Conservation (phyloP, 2,329 filamentous ascomycete species). For the Clarireedia paspali region DNA sequence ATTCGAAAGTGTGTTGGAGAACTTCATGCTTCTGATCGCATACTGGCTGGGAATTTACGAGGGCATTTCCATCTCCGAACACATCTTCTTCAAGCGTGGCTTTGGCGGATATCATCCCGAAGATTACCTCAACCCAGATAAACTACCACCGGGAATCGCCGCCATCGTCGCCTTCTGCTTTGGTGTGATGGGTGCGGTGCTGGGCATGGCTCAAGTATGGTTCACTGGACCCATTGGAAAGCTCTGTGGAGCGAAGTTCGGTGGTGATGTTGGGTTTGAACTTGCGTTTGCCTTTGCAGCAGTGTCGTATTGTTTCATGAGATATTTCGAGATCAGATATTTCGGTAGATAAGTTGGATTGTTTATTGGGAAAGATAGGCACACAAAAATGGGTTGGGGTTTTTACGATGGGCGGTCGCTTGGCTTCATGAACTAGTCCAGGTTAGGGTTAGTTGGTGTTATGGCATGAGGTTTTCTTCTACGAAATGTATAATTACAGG, state of each 20-base stretch:
- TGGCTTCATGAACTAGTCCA: background rate
- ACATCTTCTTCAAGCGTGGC: slow-evolving; percentile 55
- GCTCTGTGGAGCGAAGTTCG: slow-evolving; percentile 27
- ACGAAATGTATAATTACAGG: no score
- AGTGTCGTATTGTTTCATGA: slow-evolving; percentile 41
- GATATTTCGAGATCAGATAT: slow-evolving; percentile 33
- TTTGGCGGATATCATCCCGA: slow-evolving; percentile 52
- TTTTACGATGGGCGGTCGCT: background rate
- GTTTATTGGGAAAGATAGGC: background rate
- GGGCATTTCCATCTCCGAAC: slow-evolving; percentile 38
- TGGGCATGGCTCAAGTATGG: slow-evolving; percentile 66
- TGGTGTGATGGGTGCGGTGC: slow-evolving; percentile 57
- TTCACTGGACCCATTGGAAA: slow-evolving; percentile 59
- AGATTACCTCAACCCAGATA: slow-evolving; percentile 47
- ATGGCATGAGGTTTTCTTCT: no score
- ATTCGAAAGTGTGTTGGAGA: slow-evolving; percentile 57
- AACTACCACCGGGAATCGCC: slow-evolving; percentile 56
- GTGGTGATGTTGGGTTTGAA: slow-evolving; percentile 57
- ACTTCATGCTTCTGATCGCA: slow-evolving; percentile 62
- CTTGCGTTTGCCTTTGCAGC: slow-evolving; percentile 55
- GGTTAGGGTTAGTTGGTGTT: no score
- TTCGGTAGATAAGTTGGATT: slow-evolving; percentile 30
- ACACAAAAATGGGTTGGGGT: background rate
- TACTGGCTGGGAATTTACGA: slow-evolving; percentile 74
- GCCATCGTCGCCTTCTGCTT: slow-evolving; percentile 55